These are phyloP conservation scores for Gracilaria domingensis DNA, from an alignment of 23 red algal species.

Conservation along the genomic window DNA sequence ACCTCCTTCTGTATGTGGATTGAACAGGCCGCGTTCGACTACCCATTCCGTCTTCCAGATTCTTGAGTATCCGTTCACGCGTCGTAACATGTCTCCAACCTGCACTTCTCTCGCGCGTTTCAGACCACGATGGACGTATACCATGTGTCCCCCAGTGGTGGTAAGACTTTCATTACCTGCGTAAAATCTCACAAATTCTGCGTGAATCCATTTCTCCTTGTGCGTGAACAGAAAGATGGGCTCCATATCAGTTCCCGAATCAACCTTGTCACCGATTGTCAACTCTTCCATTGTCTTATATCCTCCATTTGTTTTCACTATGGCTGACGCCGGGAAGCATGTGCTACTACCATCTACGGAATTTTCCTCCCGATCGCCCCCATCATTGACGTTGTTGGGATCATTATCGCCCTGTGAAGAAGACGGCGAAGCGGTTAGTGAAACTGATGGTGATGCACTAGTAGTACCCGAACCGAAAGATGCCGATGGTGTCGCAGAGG, in stretches of 20 bases:
- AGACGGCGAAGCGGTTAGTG: constrained; percentile 22
- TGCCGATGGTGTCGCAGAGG: neutral
- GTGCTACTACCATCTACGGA: constrained; percentile 37
- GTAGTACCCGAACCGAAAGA: neutral
- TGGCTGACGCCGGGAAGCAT: constrained; percentile 72
- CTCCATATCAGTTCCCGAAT: constrained; percentile 37
- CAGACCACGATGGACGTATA: constrained; percentile 39
- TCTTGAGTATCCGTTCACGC: neutral
- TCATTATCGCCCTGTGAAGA: neutral
- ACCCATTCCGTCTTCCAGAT: constrained; percentile 25
- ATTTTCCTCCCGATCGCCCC: constrained; percentile 7
- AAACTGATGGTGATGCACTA: neutral
- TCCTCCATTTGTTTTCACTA: constrained; percentile 7
- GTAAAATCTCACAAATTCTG: constrained; percentile 53
- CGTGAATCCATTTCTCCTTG: neutral
- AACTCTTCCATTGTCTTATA: constrained; percentile 42
- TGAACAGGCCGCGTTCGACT: constrained; percentile 49
- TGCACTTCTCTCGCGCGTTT: constrained; percentile 21
- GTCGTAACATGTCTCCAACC: constrained; percentile 29
- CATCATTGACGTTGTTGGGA: constrained; percentile 5
- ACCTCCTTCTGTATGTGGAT: constrained; percentile 47
- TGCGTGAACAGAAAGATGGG: constrained; percentile 62
- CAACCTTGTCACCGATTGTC: constrained; percentile 53
- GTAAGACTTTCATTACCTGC: constrained; percentile 33
- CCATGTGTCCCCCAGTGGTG: constrained; percentile 46